phyloP scores from a whole-genome alignment of 441 rosid genomes.

The Syzygium syzygioides region DNA sequence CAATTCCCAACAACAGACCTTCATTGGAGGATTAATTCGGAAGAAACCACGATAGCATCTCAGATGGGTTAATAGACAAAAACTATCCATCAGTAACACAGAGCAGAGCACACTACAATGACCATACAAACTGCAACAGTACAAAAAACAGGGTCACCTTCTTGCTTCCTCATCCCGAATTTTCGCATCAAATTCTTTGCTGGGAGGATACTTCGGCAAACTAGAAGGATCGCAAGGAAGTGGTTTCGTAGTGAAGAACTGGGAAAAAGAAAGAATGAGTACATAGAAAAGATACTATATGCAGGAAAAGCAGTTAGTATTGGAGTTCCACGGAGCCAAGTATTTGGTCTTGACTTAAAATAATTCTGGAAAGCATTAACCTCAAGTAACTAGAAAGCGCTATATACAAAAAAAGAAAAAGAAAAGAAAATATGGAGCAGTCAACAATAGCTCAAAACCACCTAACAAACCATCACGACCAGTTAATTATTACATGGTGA shows the following conservation, averaged over 20 bases:
- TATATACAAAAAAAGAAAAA: neutral
- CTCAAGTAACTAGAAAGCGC: neutral
- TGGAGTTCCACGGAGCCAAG: neutral
- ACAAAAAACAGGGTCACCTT: conserved; percentile 38
- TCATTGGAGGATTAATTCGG: neutral
- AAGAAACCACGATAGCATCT: neutral
- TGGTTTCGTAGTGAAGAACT: conserved; percentile 77
- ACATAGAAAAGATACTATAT: neutral
- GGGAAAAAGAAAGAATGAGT: conserved; percentile 4
- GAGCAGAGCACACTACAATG: neutral
- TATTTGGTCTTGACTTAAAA: neutral
- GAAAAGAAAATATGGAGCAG: neutral
- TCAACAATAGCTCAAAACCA: neutral
- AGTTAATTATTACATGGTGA: neutral
- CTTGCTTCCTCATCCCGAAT: conserved; percentile 86
- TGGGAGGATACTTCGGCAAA: conserved; percentile 93
- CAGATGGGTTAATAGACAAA: neutral
- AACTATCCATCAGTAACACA: neutral
- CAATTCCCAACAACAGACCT: neutral
- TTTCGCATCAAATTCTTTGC: conserved; percentile 95
- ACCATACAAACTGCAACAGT: neutral
- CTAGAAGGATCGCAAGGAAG: conserved; percentile 90
- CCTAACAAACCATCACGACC: neutral
- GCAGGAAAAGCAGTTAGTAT: neutral
- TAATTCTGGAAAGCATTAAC: neutral